phyloP scores from a whole-genome alignment of 768 basidiomycete genomes.

The Auriscalpium vulgare region DNA sequence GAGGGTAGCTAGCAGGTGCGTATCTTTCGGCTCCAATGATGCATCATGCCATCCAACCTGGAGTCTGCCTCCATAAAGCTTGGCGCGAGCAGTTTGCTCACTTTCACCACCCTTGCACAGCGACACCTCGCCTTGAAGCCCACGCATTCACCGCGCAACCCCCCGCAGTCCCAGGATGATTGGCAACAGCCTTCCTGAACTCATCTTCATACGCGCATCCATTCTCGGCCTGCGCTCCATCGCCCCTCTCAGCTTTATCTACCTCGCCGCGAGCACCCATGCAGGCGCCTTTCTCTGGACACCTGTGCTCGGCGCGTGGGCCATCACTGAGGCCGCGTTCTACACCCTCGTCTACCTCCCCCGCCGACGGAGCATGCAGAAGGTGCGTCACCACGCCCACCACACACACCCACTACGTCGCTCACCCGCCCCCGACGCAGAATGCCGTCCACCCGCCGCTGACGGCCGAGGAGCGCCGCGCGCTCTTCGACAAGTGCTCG shows the following conservation, averaged over 20 bases:
- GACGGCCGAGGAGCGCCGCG: slow-evolving; percentile 34
- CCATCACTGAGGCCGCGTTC: slow-evolving; percentile 40
- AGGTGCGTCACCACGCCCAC: slow-evolving; percentile 26
- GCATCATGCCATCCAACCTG: no score
- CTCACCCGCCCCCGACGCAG: slow-evolving; percentile 18
- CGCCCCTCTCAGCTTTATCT: slow-evolving; percentile 39
- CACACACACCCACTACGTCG: slow-evolving; percentile 19
- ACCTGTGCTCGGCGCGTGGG: slow-evolving; percentile 25
- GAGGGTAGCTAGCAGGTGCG: no score
- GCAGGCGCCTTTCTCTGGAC: slow-evolving; percentile 20
- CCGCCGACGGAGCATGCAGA: slow-evolving; percentile 37
- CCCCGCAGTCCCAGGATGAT: slow-evolving; percentile 17
- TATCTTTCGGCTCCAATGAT: no score
- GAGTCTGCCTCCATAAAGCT: no score
- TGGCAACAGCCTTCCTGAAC: slow-evolving; percentile 34
- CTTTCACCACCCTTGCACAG: no score
- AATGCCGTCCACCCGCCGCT: slow-evolving; percentile 28
- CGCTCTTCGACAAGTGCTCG: slow-evolving; percentile 41
- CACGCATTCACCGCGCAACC: no score
- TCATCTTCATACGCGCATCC: slow-evolving; percentile 40
- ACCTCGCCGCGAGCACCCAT: slow-evolving; percentile 24
- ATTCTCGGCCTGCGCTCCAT: slow-evolving; percentile 41
- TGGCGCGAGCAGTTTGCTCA: no score
- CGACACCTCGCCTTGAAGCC: no score
- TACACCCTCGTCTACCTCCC: slow-evolving; percentile 43